Evolutionary conservation across 129 eudicot species (phyloP), one percentile per base, ranked within the genome.

Genomic region (Saposhnikovia divaricata): DNA sequence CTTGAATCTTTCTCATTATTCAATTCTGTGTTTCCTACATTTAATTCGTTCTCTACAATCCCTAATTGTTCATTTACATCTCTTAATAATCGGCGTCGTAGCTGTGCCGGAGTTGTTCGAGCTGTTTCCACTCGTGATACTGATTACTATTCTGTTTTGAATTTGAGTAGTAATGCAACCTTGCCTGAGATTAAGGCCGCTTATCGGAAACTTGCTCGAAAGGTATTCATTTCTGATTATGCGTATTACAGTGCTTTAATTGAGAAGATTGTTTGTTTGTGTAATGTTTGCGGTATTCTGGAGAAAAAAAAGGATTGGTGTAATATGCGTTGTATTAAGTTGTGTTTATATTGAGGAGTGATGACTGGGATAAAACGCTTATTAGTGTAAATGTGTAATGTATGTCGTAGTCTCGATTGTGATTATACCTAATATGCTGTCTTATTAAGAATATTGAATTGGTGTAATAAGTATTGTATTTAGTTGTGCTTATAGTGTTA

Each of bases 201-300:
- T 83, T 95, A 95, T 76, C 90, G 98, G 3, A 83, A 87, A 15
- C 98, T 95, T 87, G 98, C 98, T 85, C 94, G 94, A 77, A 87
- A 91, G 98, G 98, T 93, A 51, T 45, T 44, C 51, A 39, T 40
- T 31, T 68, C 1, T n/a, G 3, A 19, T 21, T 19, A 6, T 16
- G 28, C 9, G 28, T 57, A 11, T 46, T 46, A 2, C 66, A 6
- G 9, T 57, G 66, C 31, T 4, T 48, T 48, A 6, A 15, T 48
- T 15, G 50, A 61, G 34, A n/a, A 4, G 2, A 0, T 61, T n/a
- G 0, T n/a, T 15, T 50, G 21, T 51, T 18, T 51, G 59, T 51
- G n/a, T 18, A 51, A 1, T 51, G n/a, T 51, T 0, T 51, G 59
- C 13, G 57, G 57, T 50, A 0, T 50, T 15, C 11, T 4, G 0